Conservation (phyloP, 805 yeast species). For the Metschnikowia santaceciliae region DNA sequence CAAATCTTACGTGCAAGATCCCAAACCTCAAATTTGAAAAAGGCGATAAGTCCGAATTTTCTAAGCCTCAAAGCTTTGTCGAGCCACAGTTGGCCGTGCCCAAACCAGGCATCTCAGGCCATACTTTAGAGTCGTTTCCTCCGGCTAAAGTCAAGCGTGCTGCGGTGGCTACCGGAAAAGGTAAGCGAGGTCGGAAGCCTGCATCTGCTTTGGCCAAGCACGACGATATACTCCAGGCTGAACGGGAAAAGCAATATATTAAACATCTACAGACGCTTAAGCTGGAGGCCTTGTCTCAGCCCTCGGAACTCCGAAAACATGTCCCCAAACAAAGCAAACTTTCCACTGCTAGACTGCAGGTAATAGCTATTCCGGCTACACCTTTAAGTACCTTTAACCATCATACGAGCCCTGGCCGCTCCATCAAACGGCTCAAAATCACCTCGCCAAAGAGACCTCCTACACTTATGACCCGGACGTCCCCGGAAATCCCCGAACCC, state of each 20-base stretch:
- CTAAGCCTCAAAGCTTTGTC: constrained; percentile 25
- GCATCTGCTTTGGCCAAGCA: constrained; percentile 11
- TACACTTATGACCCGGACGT: constrained; percentile 17
- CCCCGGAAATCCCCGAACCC: constrained; percentile 10
- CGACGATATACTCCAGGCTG: constrained; percentile 16
- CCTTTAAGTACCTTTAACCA: background rate
- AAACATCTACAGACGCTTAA: constrained; percentile 14
- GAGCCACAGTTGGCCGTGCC: constrained; percentile 61
- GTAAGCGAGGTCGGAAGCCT: constrained; percentile 25
- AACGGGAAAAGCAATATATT: constrained; percentile 10
- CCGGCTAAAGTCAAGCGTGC: constrained; percentile 54
- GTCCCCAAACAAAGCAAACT: constrained; percentile 17
- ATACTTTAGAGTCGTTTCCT: constrained; percentile 69
- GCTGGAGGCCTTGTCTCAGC: constrained; percentile 14
- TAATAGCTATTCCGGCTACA: constrained; percentile 6
- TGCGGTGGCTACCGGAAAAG: constrained; percentile 46
- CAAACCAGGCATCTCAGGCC: constrained; percentile 63
- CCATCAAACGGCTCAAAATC: constrained; percentile 22
- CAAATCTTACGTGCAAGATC: constrained; percentile 4
- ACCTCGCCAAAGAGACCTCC: constrained; percentile 31
- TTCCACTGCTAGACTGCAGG: constrained; percentile 15
- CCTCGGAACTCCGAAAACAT: constrained; percentile 13
- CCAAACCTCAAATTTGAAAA: constrained; percentile 6
- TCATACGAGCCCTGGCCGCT: constrained; percentile 3
- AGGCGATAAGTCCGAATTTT: no score